Conservation (phyloP, 164 flowering plant genomes). For the grape (Vitis vinifera) region DNA sequence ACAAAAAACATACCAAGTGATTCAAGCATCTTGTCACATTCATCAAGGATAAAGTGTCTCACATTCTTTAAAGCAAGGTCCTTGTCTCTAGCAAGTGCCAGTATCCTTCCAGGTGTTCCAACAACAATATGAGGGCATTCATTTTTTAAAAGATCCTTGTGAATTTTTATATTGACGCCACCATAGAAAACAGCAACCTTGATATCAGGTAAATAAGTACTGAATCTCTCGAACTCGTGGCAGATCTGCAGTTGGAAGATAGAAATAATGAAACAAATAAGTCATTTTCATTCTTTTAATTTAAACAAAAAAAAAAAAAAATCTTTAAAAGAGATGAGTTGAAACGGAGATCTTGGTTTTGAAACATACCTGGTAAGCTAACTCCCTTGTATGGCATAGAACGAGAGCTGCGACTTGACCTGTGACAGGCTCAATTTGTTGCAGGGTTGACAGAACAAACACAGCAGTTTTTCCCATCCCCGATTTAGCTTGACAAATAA, state of each 20-base stretch:
- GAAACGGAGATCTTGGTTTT: not conserved
- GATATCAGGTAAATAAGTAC: constrained; percentile 80
- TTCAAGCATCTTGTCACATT: constrained; percentile 99
- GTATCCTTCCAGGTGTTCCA: constrained; percentile 94
- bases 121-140: constrained; percentile 98
- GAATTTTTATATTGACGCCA: constrained; percentile 81
- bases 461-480: constrained; percentile 99
- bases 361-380: constrained; percentile 86
- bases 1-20: constrained; percentile 68
- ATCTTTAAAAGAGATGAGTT: not conserved
- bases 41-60: constrained; percentile 96
- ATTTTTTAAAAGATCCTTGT: constrained; percentile 89
- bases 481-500: constrained; percentile 97
- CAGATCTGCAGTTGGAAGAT: constrained; percentile 59
- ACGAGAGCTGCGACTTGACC: constrained; percentile 98
- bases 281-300: too few species aligned
- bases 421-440: constrained; percentile 88
- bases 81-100: constrained; percentile 90
- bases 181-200: constrained; percentile 98
- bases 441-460: constrained; percentile 86
- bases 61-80: constrained; percentile 88
- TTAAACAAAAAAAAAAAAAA: too few species aligned
- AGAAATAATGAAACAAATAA: not conserved
- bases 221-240: constrained; percentile 94
- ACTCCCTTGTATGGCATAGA: constrained; percentile 94